Percentiles rank a stretch among this genome's conserved stretches.
phyloP scores from a whole-genome alignment of 768 basidiomycete species.

The Lanmaoa pseudosensibilis region DNA sequence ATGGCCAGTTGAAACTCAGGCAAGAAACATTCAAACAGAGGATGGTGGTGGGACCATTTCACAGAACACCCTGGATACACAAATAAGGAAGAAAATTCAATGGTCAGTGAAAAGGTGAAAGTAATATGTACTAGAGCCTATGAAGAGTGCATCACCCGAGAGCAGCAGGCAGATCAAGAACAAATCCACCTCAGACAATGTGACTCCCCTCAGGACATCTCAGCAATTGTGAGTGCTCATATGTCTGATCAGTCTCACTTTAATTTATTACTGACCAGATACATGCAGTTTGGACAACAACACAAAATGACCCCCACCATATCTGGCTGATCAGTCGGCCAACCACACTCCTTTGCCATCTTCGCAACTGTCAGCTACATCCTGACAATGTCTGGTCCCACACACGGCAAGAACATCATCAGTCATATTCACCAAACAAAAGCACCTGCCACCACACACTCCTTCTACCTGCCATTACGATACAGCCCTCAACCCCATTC shows the following conservation, averaged over 20 bases:
- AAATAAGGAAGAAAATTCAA: no score
- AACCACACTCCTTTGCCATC: conserved; percentile 6
- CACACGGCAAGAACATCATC: no score
- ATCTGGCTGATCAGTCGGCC: conserved; percentile 13
- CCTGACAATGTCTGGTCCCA: no score
- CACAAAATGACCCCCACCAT: neutral
- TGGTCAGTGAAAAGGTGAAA: conserved; percentile 3
- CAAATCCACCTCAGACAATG: neutral
- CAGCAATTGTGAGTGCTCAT: neutral
- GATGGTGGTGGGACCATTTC: no score
- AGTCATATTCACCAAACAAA: no score
- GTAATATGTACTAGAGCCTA: neutral
- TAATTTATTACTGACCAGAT: neutral
- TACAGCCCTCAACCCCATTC: no score
- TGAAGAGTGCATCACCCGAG: neutral
- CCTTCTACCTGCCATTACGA: no score
- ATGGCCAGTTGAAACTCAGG: no score
- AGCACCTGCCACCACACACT: no score
- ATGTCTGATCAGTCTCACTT: neutral
- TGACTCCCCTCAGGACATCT: neutral
- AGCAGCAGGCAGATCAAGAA: conserved; percentile 1
- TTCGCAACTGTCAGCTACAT: neutral
- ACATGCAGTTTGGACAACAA: conserved; percentile 10
- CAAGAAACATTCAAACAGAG: no score
- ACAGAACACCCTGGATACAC: no score